Percentiles rank a stretch among this genome's conserved stretches.
These are phyloP conservation scores for Globisporangium megalacanthum DNA, from an alignment of 352 stramenopile species.

Conservation along the genomic window DNA sequence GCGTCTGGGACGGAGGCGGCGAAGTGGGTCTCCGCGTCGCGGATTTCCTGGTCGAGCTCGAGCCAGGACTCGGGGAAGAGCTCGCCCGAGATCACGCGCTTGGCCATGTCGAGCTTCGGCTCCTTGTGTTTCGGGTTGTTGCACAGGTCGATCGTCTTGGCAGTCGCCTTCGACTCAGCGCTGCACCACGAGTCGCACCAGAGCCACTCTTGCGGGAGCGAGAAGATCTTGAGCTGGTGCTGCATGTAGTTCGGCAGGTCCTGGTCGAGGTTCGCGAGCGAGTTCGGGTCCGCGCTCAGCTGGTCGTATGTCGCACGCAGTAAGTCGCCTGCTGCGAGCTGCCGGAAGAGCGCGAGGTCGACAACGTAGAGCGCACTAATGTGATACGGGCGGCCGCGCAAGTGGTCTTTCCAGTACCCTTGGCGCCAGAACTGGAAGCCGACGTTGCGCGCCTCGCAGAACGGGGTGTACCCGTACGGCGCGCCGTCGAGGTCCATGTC, in stretches of 20 bases:
- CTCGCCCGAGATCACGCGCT: conserved; percentile 95
- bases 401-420: conserved; percentile 98
- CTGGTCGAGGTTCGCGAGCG: conserved; percentile 98
- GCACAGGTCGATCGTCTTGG: conserved; percentile 99
- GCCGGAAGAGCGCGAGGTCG: conserved; percentile 94
- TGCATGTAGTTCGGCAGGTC: conserved; percentile 99
- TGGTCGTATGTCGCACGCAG: conserved; percentile 96
- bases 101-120: conserved; percentile 99
- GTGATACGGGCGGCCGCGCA: conserved; percentile 97
- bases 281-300: conserved; percentile 97
- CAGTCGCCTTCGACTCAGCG: conserved; percentile 94
- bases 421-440: conserved; percentile 98
- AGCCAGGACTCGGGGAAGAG: conserved; percentile 98
- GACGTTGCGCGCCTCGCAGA: conserved; percentile 96
- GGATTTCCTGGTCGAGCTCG: conserved; percentile 97
- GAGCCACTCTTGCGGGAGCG: conserved; percentile 97
- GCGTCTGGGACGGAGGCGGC: too few relatives aligned
- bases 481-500: conserved; percentile 96
- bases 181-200: conserved; percentile 99
- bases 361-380: conserved; percentile 99
- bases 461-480: conserved; percentile 98
- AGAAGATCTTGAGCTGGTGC: conserved; percentile 96
- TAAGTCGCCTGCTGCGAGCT: conserved; percentile 93
- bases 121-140: conserved; percentile 99
- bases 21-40: conserved; percentile 40